Base-by-base conservation (phyloP, 1,139 yeast genomes). In the Pichia sp. region DNA sequence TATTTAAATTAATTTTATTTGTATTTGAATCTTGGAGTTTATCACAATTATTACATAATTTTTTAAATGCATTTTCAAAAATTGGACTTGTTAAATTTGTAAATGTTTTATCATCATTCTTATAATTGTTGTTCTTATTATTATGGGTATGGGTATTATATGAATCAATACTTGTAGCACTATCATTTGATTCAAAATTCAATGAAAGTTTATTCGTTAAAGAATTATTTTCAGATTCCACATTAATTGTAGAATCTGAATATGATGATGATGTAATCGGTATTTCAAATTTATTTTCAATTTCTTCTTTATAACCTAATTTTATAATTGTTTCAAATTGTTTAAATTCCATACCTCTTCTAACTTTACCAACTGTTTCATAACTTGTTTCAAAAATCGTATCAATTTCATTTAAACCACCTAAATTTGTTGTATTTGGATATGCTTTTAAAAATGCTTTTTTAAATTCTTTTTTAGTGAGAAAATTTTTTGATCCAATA, bases 401-500 rank as follows among this genome's bases (percentile, higher is more conserved):
- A 26, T 47, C 48, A 4, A 44, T 33, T 28, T 60, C 61, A 30
- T 50, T 50, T 2, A 51, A 45, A 35, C 53, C 53, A 2, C 35
- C 45, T 6, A 40, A 42, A 4, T 42, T 35, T 28, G 55, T 42
- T 6, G 52, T 48, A 9, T 32, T 33, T 2, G 61, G 61, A 40
- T 58, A 58, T 39, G 74, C 59, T 28, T 11, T 32, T 71, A 9
- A 90, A 86, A 56, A 89, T 85, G 63, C 64, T 26, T 64, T 64
- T 55, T 82, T 80, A 60, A 32, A 76, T 16, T 16, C 16, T 16
- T 16, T 16, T 16, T 16, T 16, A 16, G 16, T 11, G 22, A 71
- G 9, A 90, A 86, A 56, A 89, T 85, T 26, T 64, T 64, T 55
- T 82, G 80, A 60, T 4, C 74, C 78, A 2, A 43, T 47, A 43